Base-by-base conservation (phyloP, 495 filamentous ascomycete species). In the Xylaria flabelliformis region DNA sequence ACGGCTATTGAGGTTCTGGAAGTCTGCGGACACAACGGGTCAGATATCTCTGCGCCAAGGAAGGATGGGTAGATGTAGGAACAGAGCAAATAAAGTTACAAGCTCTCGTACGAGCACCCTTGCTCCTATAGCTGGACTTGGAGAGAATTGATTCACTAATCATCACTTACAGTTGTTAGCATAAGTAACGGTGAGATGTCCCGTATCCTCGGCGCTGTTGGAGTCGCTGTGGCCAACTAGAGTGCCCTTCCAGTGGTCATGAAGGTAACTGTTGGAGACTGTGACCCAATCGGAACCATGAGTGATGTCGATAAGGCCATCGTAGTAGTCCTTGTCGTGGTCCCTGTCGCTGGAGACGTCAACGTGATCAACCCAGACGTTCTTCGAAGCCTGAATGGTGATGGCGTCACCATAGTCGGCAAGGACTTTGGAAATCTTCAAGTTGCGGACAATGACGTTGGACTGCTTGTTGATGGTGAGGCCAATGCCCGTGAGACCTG, bases 291-390 rank as follows among this genome's bases (percentile, higher is more conserved):
- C 85, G 3, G 80, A 76, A 39, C 79, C 88, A 70, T 89, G 88
- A 17, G 84, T 84, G 69, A 91, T 80, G 75, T 92, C 90, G 44
- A 91, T 77, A 0, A 92, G 83, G 0, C 91, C 91, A 73, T 92
- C 91, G 77, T 91, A 91, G 76, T 88, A 89, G 80, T 92, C 90
- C 78, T 90, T 91, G 81, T 84, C 85, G 72, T 83, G 82, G 74
- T 82, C 81, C 34, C 79, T 77, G 75, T 89, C 84, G 41, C 86
- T 88, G 36, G 85, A 87, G 15, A 93, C 83, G 74, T 93, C 90
- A 79, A 84, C 85, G 78, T 92, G 90, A 79, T 93, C 90, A 42
- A 92, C 82, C 90, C 90, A 92, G 50, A 92, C 83, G 68, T 92
- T 91, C 72, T 80, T 88, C 65, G 73, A 83, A 73, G 76, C 86